Conservation (phyloP, 352 stramenopile species). For the Phytopythium boreale region DNA sequence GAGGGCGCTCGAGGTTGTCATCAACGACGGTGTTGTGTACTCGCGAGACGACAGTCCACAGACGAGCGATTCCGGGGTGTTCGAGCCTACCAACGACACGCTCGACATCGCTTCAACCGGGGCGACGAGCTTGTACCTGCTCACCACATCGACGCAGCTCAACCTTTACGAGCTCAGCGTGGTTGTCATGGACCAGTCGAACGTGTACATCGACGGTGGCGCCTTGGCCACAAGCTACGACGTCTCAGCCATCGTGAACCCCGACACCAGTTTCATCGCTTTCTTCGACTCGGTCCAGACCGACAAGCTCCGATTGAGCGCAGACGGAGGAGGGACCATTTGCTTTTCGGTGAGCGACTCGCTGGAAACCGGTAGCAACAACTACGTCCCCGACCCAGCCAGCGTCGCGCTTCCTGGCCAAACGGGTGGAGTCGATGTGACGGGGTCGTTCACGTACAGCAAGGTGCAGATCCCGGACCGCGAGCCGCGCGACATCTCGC, state of each 20-base stretch:
- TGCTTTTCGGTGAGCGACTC: background rate
- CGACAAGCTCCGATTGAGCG: background rate
- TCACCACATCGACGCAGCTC: background rate
- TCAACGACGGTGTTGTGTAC: background rate
- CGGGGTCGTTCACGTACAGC: background rate
- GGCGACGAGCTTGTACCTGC: background rate
- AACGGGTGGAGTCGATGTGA: background rate
- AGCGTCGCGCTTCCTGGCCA: background rate
- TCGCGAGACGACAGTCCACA: background rate
- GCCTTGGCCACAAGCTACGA: background rate
- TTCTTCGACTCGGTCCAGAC: background rate
- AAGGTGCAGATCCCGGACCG: background rate
- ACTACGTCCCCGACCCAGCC: background rate
- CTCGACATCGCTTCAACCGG: background rate
- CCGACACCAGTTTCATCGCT: background rate
- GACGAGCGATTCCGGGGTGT: background rate
- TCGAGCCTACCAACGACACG: background rate
- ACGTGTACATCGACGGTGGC: background rate
- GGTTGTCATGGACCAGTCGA: background rate
- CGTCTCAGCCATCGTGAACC: background rate
- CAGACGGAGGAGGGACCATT: background rate
- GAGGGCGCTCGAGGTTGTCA: background rate
- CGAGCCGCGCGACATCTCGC: background rate
- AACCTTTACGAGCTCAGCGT: background rate
- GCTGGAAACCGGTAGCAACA: background rate